These are phyloP conservation scores for Exophiala sp. DNA, from an alignment of 2,329 filamentous ascomycete genomes.

Conservation along the genomic window DNA sequence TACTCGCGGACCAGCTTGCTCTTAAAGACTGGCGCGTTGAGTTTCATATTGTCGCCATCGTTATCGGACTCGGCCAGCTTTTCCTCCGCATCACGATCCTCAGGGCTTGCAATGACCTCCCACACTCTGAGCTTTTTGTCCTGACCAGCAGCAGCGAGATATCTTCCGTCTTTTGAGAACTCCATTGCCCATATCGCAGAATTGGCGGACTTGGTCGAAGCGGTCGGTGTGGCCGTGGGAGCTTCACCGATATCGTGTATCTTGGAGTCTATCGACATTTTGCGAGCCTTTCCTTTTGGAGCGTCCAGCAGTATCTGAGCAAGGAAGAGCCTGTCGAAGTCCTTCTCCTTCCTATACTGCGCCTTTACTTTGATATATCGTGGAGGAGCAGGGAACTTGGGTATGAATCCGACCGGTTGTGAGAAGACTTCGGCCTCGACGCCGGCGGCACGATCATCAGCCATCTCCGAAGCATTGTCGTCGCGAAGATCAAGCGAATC, in stretches of 20 bases:
- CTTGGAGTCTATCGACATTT: conserved; percentile 32
- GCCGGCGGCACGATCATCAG: conserved; percentile 69
- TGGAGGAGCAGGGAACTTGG: conserved; percentile 81
- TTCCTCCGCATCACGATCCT: conserved; percentile 73
- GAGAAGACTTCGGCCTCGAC: conserved; percentile 80
- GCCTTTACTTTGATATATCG: conserved; percentile 83
- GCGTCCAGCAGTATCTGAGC: conserved; percentile 81
- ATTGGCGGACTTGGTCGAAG: conserved; percentile 36
- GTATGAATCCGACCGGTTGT: conserved; percentile 76
- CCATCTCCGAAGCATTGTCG: conserved; percentile 66
- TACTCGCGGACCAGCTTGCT: conserved; percentile 76
- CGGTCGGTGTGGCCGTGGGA: conserved; percentile 26
- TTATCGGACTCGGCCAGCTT: conserved; percentile 60
- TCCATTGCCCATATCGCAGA: conserved; percentile 87
- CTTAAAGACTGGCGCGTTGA: conserved; percentile 88
- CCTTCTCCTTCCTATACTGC: conserved; percentile 73
- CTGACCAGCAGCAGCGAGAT: conserved; percentile 86
- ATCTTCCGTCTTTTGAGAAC: conserved; percentile 88
- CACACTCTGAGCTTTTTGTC: conserved; percentile 84
- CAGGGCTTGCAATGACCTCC: conserved; percentile 76
- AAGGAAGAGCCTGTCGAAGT: conserved; percentile 84
- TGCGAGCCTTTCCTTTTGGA: conserved; percentile 36
- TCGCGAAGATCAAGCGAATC: conserved; percentile 45
- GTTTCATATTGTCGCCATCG: conserved; percentile 53
- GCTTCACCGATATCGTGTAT: conserved; percentile 25